Evolutionary conservation across 495 filamentous ascomycete genomes (phyloP), one percentile per base, ranked within the genome.

Genomic region (Penicillium subrubescens): DNA sequence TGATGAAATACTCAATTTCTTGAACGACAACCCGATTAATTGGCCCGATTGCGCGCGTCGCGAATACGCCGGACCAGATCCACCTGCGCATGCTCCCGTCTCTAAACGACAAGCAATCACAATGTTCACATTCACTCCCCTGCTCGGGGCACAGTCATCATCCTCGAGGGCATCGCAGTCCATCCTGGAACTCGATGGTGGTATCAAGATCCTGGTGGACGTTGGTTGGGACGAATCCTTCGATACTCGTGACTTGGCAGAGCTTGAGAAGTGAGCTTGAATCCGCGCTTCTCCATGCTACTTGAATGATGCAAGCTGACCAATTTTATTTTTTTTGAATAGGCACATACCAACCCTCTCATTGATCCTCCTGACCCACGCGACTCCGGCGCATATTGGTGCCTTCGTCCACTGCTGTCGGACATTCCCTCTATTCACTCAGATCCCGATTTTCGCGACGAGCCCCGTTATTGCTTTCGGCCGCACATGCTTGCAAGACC

Each of bases 401-500:
- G 96, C 95, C 51, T 97, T 90, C 70, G 95, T 91, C 48, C 94
- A 99, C 74, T 97, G 93, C 82, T 99, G 96, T 86, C 96, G 97
- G 75, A 88, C 96, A 75, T 90, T 97, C 67, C 94, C 96, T 58
- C 85, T 89, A 46, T 98, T 99, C 77, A 90, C 89, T 1, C 87
- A 92, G 62, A 93, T 99, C 62, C 95, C 95, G n/a, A 88, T 97
- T 37, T 99, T 98, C 74, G 95, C 96, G 25, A 99, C 95, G 6
- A 88, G 88, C 41, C 95, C 95, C 12, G 92, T 99, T 56, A 92
- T 97, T 65, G 90, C 94, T 6, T 88, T 98, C 35, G 96, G 95
- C 5, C 90, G 94, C 21, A 96, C 94, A 2, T 83, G 97, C 27
- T 79, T 96, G 25, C 92, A 97, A 77, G 95, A 99, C 71, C 82